A percentile compares a stretch with the other conserved stretches of the same genome.
Evolutionary conservation across 2,329 filamentous ascomycete species (phyloP).

Genomic region (Calonectria hongkongensis): DNA sequence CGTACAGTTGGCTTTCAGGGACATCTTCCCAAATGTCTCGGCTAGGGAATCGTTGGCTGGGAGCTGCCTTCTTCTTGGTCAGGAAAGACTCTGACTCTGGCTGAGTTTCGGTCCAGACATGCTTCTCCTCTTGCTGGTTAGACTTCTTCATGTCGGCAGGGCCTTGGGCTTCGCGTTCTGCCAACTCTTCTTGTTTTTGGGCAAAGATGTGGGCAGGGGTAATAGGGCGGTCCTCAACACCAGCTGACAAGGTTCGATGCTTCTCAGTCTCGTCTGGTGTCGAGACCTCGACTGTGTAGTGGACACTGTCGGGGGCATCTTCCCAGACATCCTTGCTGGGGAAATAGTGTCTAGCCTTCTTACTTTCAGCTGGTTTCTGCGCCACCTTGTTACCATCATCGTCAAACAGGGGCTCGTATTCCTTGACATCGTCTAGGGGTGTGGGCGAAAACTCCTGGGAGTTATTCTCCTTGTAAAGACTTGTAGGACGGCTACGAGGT

Average conservation of each 20-base stretch:
- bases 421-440: slow-evolving; percentile 89
- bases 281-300: slow-evolving; percentile 87
- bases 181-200: slow-evolving; percentile 78
- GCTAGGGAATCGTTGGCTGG: slow-evolving; percentile 88
- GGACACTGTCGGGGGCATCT: slow-evolving; percentile 90
- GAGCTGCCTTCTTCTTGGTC: slow-evolving; percentile 72
- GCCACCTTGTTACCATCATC: slow-evolving; percentile 78
- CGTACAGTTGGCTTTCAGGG: slow-evolving; percentile 87
- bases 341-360: slow-evolving; percentile 81
- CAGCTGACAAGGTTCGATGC: slow-evolving; percentile 61
- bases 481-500: slow-evolving; percentile 74
- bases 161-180: slow-evolving; percentile 70
- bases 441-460: slow-evolving; percentile 75
- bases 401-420: slow-evolving; percentile 96
- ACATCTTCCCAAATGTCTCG: slow-evolving; percentile 96
- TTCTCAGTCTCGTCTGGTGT: slow-evolving; percentile 76
- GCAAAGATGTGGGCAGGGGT: slow-evolving; percentile 80
- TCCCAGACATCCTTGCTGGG: slow-evolving; percentile 98
- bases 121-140: slow-evolving; percentile 58
- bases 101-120: slow-evolving; percentile 68
- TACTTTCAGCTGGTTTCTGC: slow-evolving; percentile 63
- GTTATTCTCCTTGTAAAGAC: slow-evolving; percentile 75
- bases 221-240: slow-evolving; percentile 63
- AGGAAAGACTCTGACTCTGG: slow-evolving; percentile 65
- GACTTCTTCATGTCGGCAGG: slow-evolving; percentile 54